Base-by-base conservation (phyloP, 2,329 filamentous ascomycete species). In the Passalora sequoiae region DNA sequence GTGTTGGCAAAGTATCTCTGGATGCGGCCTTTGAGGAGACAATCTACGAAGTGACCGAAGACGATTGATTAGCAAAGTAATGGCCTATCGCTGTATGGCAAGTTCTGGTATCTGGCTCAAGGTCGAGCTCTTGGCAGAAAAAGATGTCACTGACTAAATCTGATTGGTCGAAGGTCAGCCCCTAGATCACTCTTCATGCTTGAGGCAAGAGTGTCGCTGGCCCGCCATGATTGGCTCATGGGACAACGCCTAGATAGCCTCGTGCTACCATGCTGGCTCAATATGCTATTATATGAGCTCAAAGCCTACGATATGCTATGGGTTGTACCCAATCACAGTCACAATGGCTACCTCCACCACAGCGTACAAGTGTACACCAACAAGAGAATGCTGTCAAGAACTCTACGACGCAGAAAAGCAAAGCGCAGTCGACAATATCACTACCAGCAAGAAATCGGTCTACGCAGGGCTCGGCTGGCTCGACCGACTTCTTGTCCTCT, bases 401-500 rank as follows among this genome's bases (percentile, higher is more conserved):
- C 13, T 4, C 4, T 19, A 33, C 10, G 30, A 33, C 30, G 4
- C 30, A 10, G 30, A 33, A 19, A 33, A 33, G n/a, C 30, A 33
- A 17, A 19, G 1, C 15, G 20, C 7, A 6, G n/a, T 5, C 30
- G 30, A 33, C 13, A 17, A n/a, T n/a, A n/a, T 50, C 20, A 54
- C 58, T 21, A 51, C 62, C 4, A 57, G 70, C 29, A 66, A 64
- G 15, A 33, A 15, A 15, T 33, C 30, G n/a, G 15, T 33, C 30
- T 33, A 33, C 15, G 30, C 30, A 55, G 67, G 60, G 3, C 64
- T 72, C 20, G 67, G 64, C 1, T 68, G 66, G 41, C 64, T 72
- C 16, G 70, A 73, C 53, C 61, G 67, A 1, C 68, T 70, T 39
- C 64, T 73, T 12, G 70, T 69, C 4, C 39, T 73, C 24, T 72